These are phyloP conservation scores for Ramaria rubella DNA, from an alignment of 768 basidiomycete species.

Conservation along the genomic window DNA sequence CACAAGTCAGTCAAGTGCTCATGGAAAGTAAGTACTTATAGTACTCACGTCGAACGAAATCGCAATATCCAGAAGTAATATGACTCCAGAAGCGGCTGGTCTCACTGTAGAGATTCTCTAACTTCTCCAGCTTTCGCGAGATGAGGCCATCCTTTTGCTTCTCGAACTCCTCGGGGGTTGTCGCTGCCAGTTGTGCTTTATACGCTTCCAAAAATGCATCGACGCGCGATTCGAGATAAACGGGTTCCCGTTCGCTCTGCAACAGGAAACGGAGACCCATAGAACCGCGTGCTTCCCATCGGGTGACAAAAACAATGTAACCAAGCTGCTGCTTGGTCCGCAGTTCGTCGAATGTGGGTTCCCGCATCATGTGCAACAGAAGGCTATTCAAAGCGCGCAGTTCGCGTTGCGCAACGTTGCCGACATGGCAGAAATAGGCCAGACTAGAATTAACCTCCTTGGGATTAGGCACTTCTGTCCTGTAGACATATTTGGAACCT, in stretches of 20 bases:
- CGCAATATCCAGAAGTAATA: constrained; percentile 73
- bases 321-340: constrained; percentile 95
- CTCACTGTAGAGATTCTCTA: constrained; percentile 88
- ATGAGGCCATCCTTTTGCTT: constrained; percentile 74
- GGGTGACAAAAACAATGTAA: constrained; percentile 61
- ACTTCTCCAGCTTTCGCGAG: constrained; percentile 75
- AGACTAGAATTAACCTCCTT: constrained; percentile 84
- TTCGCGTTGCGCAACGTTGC: constrained; percentile 54
- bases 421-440: constrained; percentile 80
- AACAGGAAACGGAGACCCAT: constrained; percentile 77
- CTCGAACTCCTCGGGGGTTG: constrained; percentile 66
- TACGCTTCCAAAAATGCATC: constrained; percentile 81
- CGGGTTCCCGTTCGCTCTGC: constrained; percentile 79
- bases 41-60: constrained; percentile 77
- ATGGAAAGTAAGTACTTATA: constrained; percentile 11
- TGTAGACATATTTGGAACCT: constrained; percentile 70
- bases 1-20: neutral
- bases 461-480: constrained; percentile 64
- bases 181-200: constrained; percentile 57
- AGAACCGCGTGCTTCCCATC: constrained; percentile 33
- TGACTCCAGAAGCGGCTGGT: constrained; percentile 57
- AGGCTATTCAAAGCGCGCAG: constrained; percentile 64
- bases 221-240: constrained; percentile 79
- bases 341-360: constrained; percentile 86
- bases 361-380: constrained; percentile 77